Evolutionary conservation across 768 basidiomycete genomes (phyloP), one percentile per base, ranked within the genome.

Genomic region (Brasilioporus rufonigricans): DNA sequence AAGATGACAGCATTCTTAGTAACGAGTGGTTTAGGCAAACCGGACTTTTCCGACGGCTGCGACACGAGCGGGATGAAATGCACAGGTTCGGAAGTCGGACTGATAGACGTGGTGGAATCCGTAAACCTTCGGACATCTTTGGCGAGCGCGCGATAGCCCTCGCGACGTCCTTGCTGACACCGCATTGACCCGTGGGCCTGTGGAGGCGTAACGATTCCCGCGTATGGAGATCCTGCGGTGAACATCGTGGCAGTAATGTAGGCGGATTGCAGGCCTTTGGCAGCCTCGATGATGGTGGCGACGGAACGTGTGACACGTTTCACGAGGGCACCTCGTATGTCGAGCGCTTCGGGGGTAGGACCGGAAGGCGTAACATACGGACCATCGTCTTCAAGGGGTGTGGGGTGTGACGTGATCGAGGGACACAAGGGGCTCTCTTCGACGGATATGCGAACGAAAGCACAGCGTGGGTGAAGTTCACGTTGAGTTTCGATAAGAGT

Each of bases 231-330:
- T 41, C 64, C 72, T 51, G 76, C 74, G 27, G 76, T 67, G 65
- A 80, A 81, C 65, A 80, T 68, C 6, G 83, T 77, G 31, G 81
- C 79, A 43, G 73, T 70, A 55, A 85, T 76, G 59, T 85, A 86
- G 33, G 79, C 81, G 19, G 72, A 74, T 65, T 87, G 85, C 61
- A 87, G 73, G 12, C 78, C 78, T 54, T 76, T 77, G 8, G 83
- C 85, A 0, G 80, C 70, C 61, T 77, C 79, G 39, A 85, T 67
- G 44, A 85, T 65, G 44, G 72, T 73, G 19, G 67, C 55, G 14
- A 77, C 72, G 4, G 76, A 76, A 47, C 71, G 70, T 23, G 69
- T 58, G 44, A 76, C 67, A 26, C 66, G 75, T 24, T 58, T 50
- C 1, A 64, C 63, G 3, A 71, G 52, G 2, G 53, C 39, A 0